phyloP scores from a whole-genome alignment of 2,329 filamentous ascomycete genomes.

The Ophioceras dolichostomum region DNA sequence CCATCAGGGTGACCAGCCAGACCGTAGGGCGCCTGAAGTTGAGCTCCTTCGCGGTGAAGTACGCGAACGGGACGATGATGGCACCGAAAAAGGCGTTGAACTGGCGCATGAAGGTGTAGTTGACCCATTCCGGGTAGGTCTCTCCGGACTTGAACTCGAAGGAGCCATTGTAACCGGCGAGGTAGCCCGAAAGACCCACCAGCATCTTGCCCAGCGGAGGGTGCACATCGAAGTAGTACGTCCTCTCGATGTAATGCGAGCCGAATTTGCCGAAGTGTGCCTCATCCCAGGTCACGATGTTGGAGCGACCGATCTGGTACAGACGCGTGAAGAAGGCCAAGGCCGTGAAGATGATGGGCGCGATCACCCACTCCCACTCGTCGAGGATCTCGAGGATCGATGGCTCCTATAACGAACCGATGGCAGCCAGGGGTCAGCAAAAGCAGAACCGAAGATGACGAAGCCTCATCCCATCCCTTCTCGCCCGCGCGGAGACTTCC shows the following conservation, averaged over 20 bases:
- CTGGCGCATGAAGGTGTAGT: constrained; percentile 97
- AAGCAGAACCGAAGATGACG: no score
- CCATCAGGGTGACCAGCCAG: constrained; percentile 93
- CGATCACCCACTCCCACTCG: constrained; percentile 50
- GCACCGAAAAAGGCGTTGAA: constrained; percentile 96
- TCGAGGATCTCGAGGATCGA: constrained; percentile 50
- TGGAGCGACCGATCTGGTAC: constrained; percentile 57
- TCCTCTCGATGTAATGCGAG: constrained; percentile 96
- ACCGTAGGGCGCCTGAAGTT: constrained; percentile 77
- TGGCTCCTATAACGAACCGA: constrained; percentile 25
- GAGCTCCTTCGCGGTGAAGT: constrained; percentile 86
- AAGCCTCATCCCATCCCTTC: background rate
- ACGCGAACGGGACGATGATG: constrained; percentile 83
- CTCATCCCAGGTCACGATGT: constrained; percentile 57
- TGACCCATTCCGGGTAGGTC: constrained; percentile 81
- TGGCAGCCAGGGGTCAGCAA: constrained; percentile 11
- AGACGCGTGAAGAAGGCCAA: constrained; percentile 55
- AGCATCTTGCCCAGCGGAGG: constrained; percentile 97
- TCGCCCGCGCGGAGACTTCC: constrained; percentile 1
- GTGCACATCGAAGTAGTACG: constrained; percentile 89
- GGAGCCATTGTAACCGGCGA: constrained; percentile 96
- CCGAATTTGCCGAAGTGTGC: constrained; percentile 90
- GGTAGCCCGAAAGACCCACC: constrained; percentile 87
- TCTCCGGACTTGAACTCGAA: constrained; percentile 99
- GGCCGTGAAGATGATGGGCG: constrained; percentile 47